Evolutionary conservation across 2,329 filamentous ascomycete species (phyloP).

Genomic region (Colletotrichum incanum): DNA sequence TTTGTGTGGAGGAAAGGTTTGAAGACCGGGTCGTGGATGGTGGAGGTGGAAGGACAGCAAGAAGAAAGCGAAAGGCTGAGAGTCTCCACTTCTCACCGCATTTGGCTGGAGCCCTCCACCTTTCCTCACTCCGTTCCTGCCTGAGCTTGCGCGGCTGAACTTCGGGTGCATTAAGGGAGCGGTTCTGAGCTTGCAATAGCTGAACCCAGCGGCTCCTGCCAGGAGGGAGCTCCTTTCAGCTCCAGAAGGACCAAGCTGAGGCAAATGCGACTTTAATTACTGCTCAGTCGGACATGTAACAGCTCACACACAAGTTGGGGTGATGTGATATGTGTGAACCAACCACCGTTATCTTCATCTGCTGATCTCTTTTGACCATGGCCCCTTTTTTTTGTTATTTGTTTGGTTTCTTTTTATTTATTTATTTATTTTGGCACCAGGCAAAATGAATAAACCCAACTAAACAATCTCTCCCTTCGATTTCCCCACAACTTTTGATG

Average conservation of each 20-base stretch:
- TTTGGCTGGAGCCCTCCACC: constrained; percentile 35
- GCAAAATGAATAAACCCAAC: background rate
- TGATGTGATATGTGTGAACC: background rate
- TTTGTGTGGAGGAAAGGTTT: constrained; percentile 42
- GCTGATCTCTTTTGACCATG: background rate
- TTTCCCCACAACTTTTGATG: background rate
- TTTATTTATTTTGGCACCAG: background rate
- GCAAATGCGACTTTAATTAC: background rate
- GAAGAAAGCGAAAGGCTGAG: constrained; percentile 40
- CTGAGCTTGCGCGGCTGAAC: constrained; percentile 11
- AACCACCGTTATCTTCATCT: background rate
- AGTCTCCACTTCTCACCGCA: constrained; percentile 35
- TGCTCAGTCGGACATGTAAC: background rate
- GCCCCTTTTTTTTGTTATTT: background rate
- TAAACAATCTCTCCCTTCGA: background rate
- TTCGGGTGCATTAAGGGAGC: background rate
- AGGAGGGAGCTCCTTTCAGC: constrained; percentile 12
- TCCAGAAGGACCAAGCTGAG: constrained; percentile 5
- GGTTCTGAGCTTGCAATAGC: too few relatives aligned
- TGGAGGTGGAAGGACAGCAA: constrained; percentile 36
- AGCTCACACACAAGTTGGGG: background rate
- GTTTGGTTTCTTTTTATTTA: background rate
- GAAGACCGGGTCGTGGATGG: constrained; percentile 13
- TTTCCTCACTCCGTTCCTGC: background rate
- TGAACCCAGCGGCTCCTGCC: background rate